These are phyloP conservation scores for Blastomyces parvus DNA, from an alignment of 2,329 filamentous ascomycete species.

Conservation along the genomic window DNA sequence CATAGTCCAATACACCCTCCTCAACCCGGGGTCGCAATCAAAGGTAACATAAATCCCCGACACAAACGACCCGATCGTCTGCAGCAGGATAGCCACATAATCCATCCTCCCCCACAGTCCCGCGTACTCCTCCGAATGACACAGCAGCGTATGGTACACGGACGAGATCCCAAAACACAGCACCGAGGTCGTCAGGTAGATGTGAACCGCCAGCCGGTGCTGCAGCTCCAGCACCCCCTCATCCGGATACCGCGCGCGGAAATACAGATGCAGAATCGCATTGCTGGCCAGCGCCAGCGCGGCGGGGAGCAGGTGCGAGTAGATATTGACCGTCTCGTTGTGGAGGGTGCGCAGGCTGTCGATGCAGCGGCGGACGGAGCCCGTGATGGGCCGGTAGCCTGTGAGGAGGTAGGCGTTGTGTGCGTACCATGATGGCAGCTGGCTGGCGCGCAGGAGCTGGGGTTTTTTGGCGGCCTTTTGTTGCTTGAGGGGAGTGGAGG, in stretches of 20 bases:
- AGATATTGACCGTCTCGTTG: conserved; percentile 63
- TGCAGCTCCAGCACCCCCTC: not conserved
- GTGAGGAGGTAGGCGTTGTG: conserved; percentile 62
- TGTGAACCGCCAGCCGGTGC: conserved; percentile 29
- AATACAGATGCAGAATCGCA: conserved; percentile 11
- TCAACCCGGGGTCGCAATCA: conserved; percentile 21
- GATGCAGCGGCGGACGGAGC: conserved; percentile 50
- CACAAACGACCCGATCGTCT: conserved; percentile 25
- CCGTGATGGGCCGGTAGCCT: conserved; percentile 55
- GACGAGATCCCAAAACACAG: conserved; percentile 53
- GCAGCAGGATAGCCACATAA: conserved; percentile 23
- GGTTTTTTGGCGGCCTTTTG: not conserved
- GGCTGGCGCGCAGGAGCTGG: conserved; percentile 40
- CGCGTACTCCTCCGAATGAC: conserved; percentile 20
- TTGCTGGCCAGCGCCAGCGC: conserved; percentile 41
- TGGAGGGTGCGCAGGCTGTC: conserved; percentile 53
- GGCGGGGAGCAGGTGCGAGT: conserved; percentile 60
- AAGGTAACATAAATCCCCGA: conserved; percentile 27
- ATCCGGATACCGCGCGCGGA: conserved; percentile 10
- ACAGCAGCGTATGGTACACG: conserved; percentile 22
- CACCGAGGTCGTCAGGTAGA: conserved; percentile 61
- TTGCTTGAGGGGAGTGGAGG: conserved; percentile 1
- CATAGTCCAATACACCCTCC: conserved; percentile 25
- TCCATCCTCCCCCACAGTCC: conserved; percentile 20
- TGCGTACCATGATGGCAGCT: conserved; percentile 44